Base-by-base conservation (phyloP, 768 basidiomycete genomes). In the Kwoniella dendrophila region DNA sequence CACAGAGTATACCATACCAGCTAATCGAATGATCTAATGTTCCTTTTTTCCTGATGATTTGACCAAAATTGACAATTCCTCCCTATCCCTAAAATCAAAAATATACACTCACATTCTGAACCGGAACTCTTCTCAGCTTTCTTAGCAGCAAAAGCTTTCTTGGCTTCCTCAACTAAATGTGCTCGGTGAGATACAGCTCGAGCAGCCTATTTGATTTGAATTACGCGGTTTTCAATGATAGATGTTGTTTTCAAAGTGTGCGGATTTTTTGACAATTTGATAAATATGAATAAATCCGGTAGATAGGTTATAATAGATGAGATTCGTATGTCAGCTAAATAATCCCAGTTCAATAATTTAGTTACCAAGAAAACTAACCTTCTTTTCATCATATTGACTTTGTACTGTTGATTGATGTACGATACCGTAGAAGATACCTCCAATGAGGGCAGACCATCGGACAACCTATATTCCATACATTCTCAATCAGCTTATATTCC, bases 351-450 rank as follows among this genome's bases (percentile, higher is more conserved):
- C 7, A 12, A 18, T 4, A 7, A 52, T 44, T 4, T 43, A 57
- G 40, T 4, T 18, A 20, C 27, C 3, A 12, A 24, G 40, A 24
- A 12, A 84, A 67, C 87, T 83, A 64, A 87, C 83, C 80, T 89
- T 90, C 68, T 88, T 85, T 63, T 85, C 81, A 80, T 95, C 87
- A 78, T 90, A 86, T 56, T 85, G 82, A 65, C 86, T 84, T 82
- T 95, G 92, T 69, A 99, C 82, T 74, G 93, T 89, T 74, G 89
- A 86, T 75, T 90, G 89, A 83, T 97, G 94, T 75, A 86, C 86
- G 79, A 94, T 87, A 77, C 95, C 95, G 79, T 97, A 98, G 77
- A 87, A 80, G 69, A 95, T 85, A 76, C 95, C 95, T 43, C 86
- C 84, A 67, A 88, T 81, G 70, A 99, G 86, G 52, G 94, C 92